phyloP scores from a whole-genome alignment of 2,329 filamentous ascomycete species.

The Penicillium vulpinum region DNA sequence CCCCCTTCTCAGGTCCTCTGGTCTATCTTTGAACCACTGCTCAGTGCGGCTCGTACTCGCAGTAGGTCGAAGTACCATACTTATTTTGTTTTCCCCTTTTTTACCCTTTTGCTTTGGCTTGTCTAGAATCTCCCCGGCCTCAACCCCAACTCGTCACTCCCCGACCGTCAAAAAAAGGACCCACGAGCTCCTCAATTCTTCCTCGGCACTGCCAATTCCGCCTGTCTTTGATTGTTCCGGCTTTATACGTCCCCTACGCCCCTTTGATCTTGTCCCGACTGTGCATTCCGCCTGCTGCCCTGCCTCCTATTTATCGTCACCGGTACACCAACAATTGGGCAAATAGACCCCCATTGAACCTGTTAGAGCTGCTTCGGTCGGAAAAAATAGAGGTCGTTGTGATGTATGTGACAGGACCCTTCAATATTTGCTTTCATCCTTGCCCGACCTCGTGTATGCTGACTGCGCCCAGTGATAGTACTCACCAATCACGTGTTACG shows the following conservation, averaged over 20 bases:
- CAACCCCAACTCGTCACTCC: constrained; percentile 3
- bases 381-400: constrained; percentile 6
- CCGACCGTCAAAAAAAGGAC: constrained; percentile 11
- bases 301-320: constrained; percentile 7
- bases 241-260: background rate
- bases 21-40: constrained; percentile 26
- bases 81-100: constrained; percentile 16
- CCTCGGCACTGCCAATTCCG: constrained; percentile 13
- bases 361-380: background rate
- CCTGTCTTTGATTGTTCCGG: background rate
- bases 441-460: constrained; percentile 12
- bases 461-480: constrained; percentile 17
- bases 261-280: background rate
- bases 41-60: constrained; percentile 36
- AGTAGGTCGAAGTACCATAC: constrained; percentile 28
- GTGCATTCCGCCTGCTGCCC: background rate
- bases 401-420: constrained; percentile 11
- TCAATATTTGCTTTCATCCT: background rate
- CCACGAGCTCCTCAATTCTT: constrained; percentile 12
- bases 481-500: constrained; percentile 23
- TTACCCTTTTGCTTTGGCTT: constrained; percentile 8
- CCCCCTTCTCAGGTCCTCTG: constrained; percentile 22
- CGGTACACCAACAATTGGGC: constrained; percentile 4
- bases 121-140: constrained; percentile 6
- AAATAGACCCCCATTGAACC: background rate